Percentiles rank a stretch among this genome's conserved stretches.
These are phyloP conservation scores for Chlamydomonas incerta DNA, from an alignment of 139 green algal species.

Conservation along the genomic window DNA sequence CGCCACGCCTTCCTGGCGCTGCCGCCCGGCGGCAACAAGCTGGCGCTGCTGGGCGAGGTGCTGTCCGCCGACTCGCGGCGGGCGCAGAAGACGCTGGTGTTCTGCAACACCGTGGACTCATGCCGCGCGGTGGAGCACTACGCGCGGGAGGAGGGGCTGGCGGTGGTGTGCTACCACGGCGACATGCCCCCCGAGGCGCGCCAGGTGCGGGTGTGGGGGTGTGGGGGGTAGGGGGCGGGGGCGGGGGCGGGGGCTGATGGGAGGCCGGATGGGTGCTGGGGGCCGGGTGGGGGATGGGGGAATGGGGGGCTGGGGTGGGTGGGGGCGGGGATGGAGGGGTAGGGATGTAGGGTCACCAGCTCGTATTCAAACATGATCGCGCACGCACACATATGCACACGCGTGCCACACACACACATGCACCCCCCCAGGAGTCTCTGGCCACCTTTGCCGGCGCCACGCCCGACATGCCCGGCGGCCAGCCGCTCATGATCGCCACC, in stretches of 20 bases:
- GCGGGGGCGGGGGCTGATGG: background rate
- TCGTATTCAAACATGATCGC: no score
- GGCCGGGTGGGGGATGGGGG: no score
- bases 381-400: no score
- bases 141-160: slow-evolving; percentile 77
- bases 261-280: background rate
- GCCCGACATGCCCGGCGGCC: background rate
- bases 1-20: slow-evolving; percentile 88
- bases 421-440: slow-evolving; percentile 65
- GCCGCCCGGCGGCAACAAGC: slow-evolving; percentile 80
- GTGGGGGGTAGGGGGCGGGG: background rate
- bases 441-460: slow-evolving; percentile 57
- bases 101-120: slow-evolving; percentile 95
- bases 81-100: slow-evolving; percentile 80
- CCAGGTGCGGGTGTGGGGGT: slow-evolving; percentile 41
- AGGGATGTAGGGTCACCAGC: no score
- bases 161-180: slow-evolving; percentile 93
- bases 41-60: slow-evolving; percentile 82
- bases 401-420: no score
- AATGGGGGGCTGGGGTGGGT: no score
- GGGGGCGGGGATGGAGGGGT: no score
- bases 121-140: slow-evolving; percentile 91
- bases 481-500: slow-evolving; percentile 82
- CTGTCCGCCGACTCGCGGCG: slow-evolving; percentile 55
- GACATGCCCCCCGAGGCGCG: slow-evolving; percentile 72